Base-by-base conservation (phyloP, 768 basidiomycete genomes). In the Lentinus brumalis region DNA sequence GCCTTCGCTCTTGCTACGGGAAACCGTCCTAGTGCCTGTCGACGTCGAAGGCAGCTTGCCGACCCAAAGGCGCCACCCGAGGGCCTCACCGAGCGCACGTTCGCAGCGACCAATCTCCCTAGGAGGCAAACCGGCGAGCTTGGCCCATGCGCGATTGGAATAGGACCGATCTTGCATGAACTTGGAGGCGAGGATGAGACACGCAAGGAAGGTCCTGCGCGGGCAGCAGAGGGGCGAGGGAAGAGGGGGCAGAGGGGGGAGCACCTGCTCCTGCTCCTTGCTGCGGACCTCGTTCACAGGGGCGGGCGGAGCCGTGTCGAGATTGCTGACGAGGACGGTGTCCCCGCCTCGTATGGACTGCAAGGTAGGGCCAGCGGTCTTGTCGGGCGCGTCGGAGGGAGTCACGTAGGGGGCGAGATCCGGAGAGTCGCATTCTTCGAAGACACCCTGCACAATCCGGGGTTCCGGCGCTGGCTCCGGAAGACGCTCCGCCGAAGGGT, bases 131-230 rank as follows among this genome's bases (percentile, higher is more conserved):
- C 94, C 94, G n/a, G 91, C 91, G 6, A 98, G 82, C 69, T 95
- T 94, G 1, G 92, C 91, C 96, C 96, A 97, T 16, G 95, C 94
- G 30, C 87, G 85, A 72, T 97, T 96, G 14, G 92, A 94, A 68
- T 96, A 97, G 45, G 91, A 93, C 53, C 92, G 88, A 69, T 98
- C 95, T 76, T 96, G 94, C 62, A 91, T 86, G 71, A 96, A 96
- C 68, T 98, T 98, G 15, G 91, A 89, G 0, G 95, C 96, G 53
- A 94, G 80, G 57, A 98, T 93, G 44, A 98, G 78, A 0, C 92
- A 86, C 0, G 93, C 93, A 9, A 97, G 80, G 74, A 98, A 97
- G 0, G 93, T 85, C 29, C 95, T 84, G 30, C 95, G 85, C 2
- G 95, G 93, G 69, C 95, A 96, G 44, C 93, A 81, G 30, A 97